Evolutionary conservation across 169 alveolate genomes (phyloP), one percentile per base, ranked within the genome.

Genomic region (Plasmodium fragile): DNA sequence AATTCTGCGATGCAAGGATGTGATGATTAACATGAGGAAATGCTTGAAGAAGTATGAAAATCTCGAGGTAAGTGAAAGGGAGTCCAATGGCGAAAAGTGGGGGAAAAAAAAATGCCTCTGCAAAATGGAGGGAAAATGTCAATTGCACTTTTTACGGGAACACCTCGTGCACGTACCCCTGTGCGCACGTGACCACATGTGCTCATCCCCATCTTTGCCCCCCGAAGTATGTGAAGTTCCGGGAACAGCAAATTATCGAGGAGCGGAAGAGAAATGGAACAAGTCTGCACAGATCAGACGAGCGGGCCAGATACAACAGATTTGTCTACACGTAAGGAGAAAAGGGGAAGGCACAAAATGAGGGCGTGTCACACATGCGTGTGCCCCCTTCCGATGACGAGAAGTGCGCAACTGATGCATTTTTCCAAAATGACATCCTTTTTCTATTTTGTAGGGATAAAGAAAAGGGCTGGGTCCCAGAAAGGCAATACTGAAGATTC

Each of bases 261-360:
- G 92, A 83, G 25, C 77, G 92, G 53, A 83, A 83, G 73, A 83
- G 69, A 41, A 83, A 83, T 45, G 92, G 92, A 53, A 82, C 95
- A 16, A 92, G 92, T 25, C 22, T 82, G 45, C 52, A 34, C 52
- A 83, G 92, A 92, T 92, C 92, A 22, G 81, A 83, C 52, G 95
- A 92, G 41, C 65, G 92, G 77, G 95, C 95, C 41, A 75, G 92
- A 92, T 83, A 83, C 34, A 92, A 82, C 78, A 52, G 95, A 75
- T 92, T 83, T 70, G 75, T 83, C 28, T 77, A 80, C 22, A 65
- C 87, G 92, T 83, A 55, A 83, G 41, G 30, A 5, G 25, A 80
- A 80, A 70, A 65, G 18, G 28, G 8, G 65, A 59, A 36, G 18
- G 18, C 30, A 8, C n/a, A 7, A 41, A 65, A 59, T 36, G 30